Base-by-base conservation (phyloP, 768 basidiomycete genomes). In the Terana coerulea region DNA sequence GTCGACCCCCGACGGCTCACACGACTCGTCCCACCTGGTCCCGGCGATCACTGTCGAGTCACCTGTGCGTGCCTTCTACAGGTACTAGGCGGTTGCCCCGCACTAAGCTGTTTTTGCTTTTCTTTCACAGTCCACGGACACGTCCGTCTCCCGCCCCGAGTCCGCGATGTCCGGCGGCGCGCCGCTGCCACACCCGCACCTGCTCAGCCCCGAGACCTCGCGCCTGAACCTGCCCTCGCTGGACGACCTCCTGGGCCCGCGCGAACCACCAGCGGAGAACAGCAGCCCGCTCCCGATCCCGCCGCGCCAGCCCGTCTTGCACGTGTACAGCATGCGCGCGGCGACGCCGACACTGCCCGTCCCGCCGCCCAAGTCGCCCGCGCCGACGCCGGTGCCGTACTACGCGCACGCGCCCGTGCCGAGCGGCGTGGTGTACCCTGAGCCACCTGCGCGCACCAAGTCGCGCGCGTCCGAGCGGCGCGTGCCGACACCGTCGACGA, bases 191-290 rank as follows among this genome's bases (percentile, higher is more conserved):
- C n/a, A n/a, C n/a, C n/a, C n/a, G 8, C 59, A 61, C 25, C 52
- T 69, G 9, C 59, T 69, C 15, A 69, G 66, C 22, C 67, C 67
- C 4, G 66, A 69, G 15, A 36, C 55, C 28, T 57, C 61, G 17
- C 57, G 53, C 45, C 46, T 43, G 3, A 35, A 51, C 5, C 57
- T 58, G 5, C 59, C 62, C 2, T 22, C 55, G 5, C 55, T 51
- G 19, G 28, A 28, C 24, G 45, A 56, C 25, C 26, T 52, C 11
- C 45, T 52, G 39, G 45, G 37, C 34, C 17, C 36, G 14, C 45
- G 24, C 19, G 17, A 42, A 14, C 49, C 45, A n/a, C 47, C 35
- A 17, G 15, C 35, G 39, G 8, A 25, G 5, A 47, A 21, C 37
- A 21, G 10, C 50, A 26, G 25, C 37, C 28, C 39, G 15, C 37